Conservation (phyloP, 371 early-diverging fungal species). For the Rhizopus arrhizus region DNA sequence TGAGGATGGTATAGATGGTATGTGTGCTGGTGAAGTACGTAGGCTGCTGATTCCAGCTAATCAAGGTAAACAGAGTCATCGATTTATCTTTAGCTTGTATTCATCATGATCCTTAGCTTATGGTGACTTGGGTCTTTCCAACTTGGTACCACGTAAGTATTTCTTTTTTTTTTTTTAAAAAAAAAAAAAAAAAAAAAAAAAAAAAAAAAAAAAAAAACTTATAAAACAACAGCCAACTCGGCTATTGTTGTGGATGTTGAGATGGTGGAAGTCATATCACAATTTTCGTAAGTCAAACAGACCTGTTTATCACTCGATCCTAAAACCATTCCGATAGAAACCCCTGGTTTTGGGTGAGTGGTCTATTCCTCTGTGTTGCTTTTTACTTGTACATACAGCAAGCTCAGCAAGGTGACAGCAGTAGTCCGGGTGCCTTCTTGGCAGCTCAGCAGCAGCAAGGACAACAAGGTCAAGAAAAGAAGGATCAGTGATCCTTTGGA, state of each 20-base stretch:
- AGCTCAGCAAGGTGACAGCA: neutral
- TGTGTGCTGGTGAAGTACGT: constrained; percentile 72
- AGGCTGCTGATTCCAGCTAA: constrained; percentile 63
- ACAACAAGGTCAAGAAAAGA: neutral
- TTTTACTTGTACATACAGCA: constrained; percentile 14
- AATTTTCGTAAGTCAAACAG: constrained; percentile 31
- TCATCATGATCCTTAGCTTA: constrained; percentile 24
- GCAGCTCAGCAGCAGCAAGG: neutral
- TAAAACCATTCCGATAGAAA: constrained; percentile 22
- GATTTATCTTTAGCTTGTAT: neutral
- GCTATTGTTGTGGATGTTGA: constrained; percentile 47
- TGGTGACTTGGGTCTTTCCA: constrained; percentile 40
- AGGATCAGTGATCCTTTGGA: neutral
- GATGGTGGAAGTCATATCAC: constrained; percentile 29
- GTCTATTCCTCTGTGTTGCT: constrained; percentile 8
- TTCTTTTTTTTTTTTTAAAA: neutral
- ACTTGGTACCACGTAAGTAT: constrained; percentile 36
- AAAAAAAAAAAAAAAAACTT: too few relatives aligned
- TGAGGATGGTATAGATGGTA: constrained; percentile 69
- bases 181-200: too few relatives aligned
- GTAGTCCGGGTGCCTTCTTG: neutral
- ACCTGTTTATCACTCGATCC: neutral
- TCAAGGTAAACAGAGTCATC: constrained; percentile 29
- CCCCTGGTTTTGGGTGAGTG: constrained; percentile 40
- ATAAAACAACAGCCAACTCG: constrained; percentile 26